Base-by-base conservation (phyloP, 306 rosid genomes). In the Prunus persica region DNA sequence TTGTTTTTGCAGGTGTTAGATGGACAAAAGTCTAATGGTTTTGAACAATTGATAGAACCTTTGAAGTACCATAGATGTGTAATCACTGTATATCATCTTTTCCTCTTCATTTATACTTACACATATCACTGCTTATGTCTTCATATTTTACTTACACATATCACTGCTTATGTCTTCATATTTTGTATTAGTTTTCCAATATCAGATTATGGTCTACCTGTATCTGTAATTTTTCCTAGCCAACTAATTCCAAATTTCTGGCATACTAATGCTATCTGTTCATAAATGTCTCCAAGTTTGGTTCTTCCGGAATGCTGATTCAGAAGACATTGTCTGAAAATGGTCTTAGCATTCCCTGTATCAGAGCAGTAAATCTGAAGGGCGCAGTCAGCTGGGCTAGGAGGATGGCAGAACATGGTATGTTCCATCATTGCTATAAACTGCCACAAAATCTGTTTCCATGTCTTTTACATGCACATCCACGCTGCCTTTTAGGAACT, bases 51-150 rank as follows among this genome's bases (percentile, higher is more conserved):
- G 79, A 76, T 82, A 56, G 76, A 77, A 52, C 82, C 75, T 52
- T 74, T 77, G 25, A 77, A 78, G 38, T 14, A 67, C 55, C 85
- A 82, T 4, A 82, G 76, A 78, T 77, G 85, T 24, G 85, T 82
- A 32, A 73, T 82, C 75, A 66, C 85, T 25, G 82, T 82, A 78
- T 27, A 74, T 73, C 13, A 25, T 73, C 60, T 51, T 10, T 68
- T 52, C 79, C 24, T 38, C 41, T 67, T 67, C 10, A 46, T 45
- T 67, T 25, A 45, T 25, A 28, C 60, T 10, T 47, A 11, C 24
- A 1, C 5, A 24, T 9, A 68, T 47, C 72, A 67, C 11, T 45
- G 55, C 56, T 46, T 47, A 41, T 49, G 18, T 3, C 30, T 49
- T 68, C 15, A 22, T 14, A 27, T 18, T 9, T 32, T 25, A 28